phyloP scores from a whole-genome alignment of 176 grass and related monocot genomes.

The Triticum turgidum region DNA sequence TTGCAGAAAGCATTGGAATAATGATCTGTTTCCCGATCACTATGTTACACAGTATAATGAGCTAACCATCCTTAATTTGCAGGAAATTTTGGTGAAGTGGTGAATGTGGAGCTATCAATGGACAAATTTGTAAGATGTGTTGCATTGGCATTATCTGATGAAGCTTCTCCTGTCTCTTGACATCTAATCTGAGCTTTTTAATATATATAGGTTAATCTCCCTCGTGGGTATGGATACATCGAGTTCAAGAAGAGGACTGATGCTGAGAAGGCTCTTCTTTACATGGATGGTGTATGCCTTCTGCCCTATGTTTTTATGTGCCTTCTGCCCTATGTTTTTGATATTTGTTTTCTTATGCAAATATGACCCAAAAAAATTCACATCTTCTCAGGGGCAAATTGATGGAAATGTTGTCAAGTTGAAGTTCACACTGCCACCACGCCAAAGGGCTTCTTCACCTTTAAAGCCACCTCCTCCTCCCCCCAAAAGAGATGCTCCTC shows the following conservation, averaged over 20 bases:
- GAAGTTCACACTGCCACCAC: constrained; percentile 79
- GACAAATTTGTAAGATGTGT: constrained; percentile 74
- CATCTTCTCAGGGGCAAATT: constrained; percentile 76
- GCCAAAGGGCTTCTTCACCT: constrained; percentile 77
- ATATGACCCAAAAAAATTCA: background rate
- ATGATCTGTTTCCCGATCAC: background rate
- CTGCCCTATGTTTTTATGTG: constrained; percentile 42
- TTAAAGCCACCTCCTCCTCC: constrained; percentile 52
- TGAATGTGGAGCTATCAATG: constrained; percentile 93
- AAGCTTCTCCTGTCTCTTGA: background rate
- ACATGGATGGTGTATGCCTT: constrained; percentile 95
- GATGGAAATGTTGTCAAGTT: constrained; percentile 93
- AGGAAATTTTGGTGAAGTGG: constrained; percentile 88
- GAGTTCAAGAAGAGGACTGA: constrained; percentile 94
- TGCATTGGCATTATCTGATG: constrained; percentile 7
- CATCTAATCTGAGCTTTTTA: constrained; percentile 27
- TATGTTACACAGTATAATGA: background rate
- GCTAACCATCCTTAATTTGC: constrained; percentile 31
- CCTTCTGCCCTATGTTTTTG: constrained; percentile 13
- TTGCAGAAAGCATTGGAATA: constrained; percentile 1
- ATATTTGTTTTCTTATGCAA: background rate
- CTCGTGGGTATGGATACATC: constrained; percentile 97
- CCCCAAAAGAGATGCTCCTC: constrained; percentile 72
- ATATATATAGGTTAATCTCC: constrained; percentile 89
- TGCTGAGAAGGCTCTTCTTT: constrained; percentile 98